Evolutionary conservation across 345 rosid genomes (phyloP).

Genomic region (Citrus cavaleriei): DNA sequence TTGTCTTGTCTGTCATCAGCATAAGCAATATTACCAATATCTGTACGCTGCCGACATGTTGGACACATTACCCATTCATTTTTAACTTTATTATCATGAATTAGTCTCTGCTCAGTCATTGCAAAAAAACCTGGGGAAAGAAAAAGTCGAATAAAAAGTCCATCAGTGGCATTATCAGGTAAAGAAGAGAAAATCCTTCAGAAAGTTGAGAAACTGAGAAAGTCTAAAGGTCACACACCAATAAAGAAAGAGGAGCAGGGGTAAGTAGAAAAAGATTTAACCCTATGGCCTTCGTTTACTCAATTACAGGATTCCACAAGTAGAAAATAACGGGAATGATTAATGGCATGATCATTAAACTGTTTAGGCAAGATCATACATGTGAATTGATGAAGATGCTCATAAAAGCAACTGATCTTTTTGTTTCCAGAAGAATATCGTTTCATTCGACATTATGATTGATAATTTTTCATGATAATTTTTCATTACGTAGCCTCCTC

Average conservation of each 20-base stretch:
- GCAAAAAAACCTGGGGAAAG: constrained; percentile 63
- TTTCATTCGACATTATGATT: neutral
- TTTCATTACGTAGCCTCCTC: too few relatives aligned
- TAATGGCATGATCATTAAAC: neutral
- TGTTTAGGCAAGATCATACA: neutral
- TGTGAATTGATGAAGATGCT: neutral
- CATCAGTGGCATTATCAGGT: neutral
- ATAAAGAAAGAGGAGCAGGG: neutral
- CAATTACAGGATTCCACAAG: neutral
- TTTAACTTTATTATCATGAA: constrained; percentile 37
- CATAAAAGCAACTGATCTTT: neutral
- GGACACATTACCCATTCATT: constrained; percentile 92
- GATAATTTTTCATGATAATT: neutral
- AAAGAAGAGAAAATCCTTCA: neutral
- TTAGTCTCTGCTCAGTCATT: constrained; percentile 60
- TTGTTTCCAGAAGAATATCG: neutral
- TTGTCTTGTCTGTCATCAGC: constrained; percentile 61
- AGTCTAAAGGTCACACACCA: neutral
- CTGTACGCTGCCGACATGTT: constrained; percentile 85
- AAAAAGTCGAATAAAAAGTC: constrained; percentile 9
- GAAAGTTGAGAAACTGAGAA: neutral
- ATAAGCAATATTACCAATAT: constrained; percentile 73
- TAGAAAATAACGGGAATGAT: neutral
- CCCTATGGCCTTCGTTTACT: neutral
- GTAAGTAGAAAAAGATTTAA: neutral